These are phyloP conservation scores for Zalaria obscura DNA, from an alignment of 2,329 filamentous ascomycete species.

Conservation along the genomic window DNA sequence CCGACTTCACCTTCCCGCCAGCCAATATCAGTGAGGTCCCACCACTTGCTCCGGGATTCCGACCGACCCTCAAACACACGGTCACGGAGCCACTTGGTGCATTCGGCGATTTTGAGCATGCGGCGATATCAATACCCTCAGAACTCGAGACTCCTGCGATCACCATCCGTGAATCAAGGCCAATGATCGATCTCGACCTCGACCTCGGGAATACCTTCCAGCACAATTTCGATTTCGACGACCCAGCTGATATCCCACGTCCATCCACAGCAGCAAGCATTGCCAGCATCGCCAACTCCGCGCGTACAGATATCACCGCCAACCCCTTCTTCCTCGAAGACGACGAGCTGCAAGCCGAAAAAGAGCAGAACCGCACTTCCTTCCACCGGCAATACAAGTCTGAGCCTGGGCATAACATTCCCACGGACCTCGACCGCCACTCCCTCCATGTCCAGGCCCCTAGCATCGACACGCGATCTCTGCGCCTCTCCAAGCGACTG, in stretches of 20 bases:
- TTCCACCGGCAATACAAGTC: slow-evolving; percentile 21
- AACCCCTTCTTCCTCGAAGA: slow-evolving; percentile 38
- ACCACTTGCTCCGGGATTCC: slow-evolving; percentile 18
- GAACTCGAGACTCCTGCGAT: slow-evolving; percentile 15
- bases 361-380: slow-evolving; percentile 17
- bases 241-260: slow-evolving; percentile 20
- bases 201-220: slow-evolving; percentile 12
- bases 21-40: slow-evolving; percentile 6
- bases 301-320: slow-evolving; percentile 24
- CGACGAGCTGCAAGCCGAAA: slow-evolving; percentile 12
- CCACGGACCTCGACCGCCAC: slow-evolving; percentile 13
- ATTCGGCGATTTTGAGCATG: slow-evolving; percentile 23
- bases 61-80: slow-evolving; percentile 25
- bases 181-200: slow-evolving; percentile 32
- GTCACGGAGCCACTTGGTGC: slow-evolving; percentile 25
- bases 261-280: slow-evolving; percentile 28
- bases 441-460: slow-evolving; percentile 17
- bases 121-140: slow-evolving; percentile 4
- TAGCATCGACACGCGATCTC: slow-evolving; percentile 15
- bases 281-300: slow-evolving; percentile 12
- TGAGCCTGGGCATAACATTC: slow-evolving; percentile 13
- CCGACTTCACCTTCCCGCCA: slow-evolving; percentile 15
- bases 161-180: slow-evolving; percentile 21
- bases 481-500: slow-evolving; percentile 9
- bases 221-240: slow-evolving; percentile 5